phyloP scores from a whole-genome alignment of 2,329 filamentous ascomycete genomes.

The Aphanoascus verrucosus region DNA sequence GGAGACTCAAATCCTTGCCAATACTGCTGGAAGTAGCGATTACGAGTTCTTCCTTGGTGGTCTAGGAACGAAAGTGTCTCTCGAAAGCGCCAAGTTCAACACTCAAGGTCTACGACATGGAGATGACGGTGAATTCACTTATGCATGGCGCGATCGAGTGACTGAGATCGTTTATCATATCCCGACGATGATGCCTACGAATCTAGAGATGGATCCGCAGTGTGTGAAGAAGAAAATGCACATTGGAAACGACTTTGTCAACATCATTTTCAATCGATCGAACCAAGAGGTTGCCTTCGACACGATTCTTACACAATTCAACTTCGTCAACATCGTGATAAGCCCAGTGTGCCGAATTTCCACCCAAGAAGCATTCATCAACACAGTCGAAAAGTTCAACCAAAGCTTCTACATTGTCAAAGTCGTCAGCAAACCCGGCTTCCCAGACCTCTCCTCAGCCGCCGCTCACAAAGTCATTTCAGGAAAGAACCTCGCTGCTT shows the following conservation, averaged over 20 bases:
- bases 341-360: slow-evolving; percentile 54
- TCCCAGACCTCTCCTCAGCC: slow-evolving; percentile 84
- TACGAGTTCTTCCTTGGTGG: slow-evolving; percentile 77
- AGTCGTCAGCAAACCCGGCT: slow-evolving; percentile 75
- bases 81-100: slow-evolving; percentile 80
- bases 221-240: slow-evolving; percentile 84
- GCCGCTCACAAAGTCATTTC: slow-evolving; percentile 83
- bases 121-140: slow-evolving; percentile 74
- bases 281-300: slow-evolving; percentile 81
- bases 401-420: slow-evolving; percentile 73
- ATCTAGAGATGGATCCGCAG: slow-evolving; percentile 61
- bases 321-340: slow-evolving; percentile 94
- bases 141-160: slow-evolving; percentile 89
- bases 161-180: slow-evolving; percentile 95
- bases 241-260: slow-evolving; percentile 95
- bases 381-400: slow-evolving; percentile 22
- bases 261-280: slow-evolving; percentile 95
- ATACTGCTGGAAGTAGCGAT: slow-evolving; percentile 73
- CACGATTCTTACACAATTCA: slow-evolving; percentile 89
- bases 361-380: slow-evolving; percentile 20
- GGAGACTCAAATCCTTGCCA: slow-evolving; percentile 76
- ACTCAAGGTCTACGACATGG: slow-evolving; percentile 82
- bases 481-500: slow-evolving; percentile 66
- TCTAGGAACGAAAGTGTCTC: slow-evolving; percentile 67
- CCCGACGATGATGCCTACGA: slow-evolving; percentile 92